Percentiles rank a stretch among this genome's conserved stretches.
These are phyloP conservation scores for Aschersonia sp. DNA, from an alignment of 2,329 filamentous ascomycete genomes.

Conservation along the genomic window DNA sequence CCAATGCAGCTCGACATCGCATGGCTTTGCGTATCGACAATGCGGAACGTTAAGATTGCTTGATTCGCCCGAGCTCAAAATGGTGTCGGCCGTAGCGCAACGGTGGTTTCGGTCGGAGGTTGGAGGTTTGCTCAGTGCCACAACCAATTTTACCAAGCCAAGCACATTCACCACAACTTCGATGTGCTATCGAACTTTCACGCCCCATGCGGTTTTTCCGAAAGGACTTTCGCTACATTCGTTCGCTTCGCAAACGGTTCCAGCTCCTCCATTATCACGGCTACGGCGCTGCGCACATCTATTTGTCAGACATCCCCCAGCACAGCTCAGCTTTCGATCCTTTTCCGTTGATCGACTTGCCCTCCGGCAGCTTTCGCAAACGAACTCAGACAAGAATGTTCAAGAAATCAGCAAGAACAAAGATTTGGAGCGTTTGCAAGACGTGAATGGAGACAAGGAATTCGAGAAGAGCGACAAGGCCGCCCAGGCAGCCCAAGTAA, in stretches of 20 bases:
- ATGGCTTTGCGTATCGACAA: constrained; percentile 10
- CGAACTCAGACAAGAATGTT: constrained; percentile 16
- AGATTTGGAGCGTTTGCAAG: constrained; percentile 15
- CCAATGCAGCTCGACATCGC: not conserved
- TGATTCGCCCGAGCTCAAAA: constrained; percentile 15
- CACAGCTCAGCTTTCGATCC: constrained; percentile 8
- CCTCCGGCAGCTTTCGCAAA: constrained; percentile 11
- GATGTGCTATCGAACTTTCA: not conserved
- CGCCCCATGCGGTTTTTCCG: not conserved
- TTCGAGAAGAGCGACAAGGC: constrained; percentile 68
- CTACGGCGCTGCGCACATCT: too few relatives aligned
- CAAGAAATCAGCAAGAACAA: constrained; percentile 18
- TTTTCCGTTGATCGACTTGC: constrained; percentile 14
- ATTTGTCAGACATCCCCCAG: not conserved
- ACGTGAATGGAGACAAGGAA: constrained; percentile 20
- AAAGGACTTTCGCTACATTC: not conserved
- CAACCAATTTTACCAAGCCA: constrained; percentile 6
- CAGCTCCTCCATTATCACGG: not conserved
- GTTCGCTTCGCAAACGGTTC: not conserved
- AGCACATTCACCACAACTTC: constrained; percentile 6
- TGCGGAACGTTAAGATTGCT: constrained; percentile 12
- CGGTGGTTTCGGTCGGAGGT: constrained; percentile 29
- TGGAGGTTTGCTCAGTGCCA: constrained; percentile 13
- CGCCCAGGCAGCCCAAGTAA: constrained; percentile 73
- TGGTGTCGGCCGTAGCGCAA: constrained; percentile 35